A percentile compares a stretch with the other conserved stretches of the same genome.
Evolutionary conservation across 2,329 filamentous ascomycete genomes (phyloP).

Genomic region (Zalaria obscura): DNA sequence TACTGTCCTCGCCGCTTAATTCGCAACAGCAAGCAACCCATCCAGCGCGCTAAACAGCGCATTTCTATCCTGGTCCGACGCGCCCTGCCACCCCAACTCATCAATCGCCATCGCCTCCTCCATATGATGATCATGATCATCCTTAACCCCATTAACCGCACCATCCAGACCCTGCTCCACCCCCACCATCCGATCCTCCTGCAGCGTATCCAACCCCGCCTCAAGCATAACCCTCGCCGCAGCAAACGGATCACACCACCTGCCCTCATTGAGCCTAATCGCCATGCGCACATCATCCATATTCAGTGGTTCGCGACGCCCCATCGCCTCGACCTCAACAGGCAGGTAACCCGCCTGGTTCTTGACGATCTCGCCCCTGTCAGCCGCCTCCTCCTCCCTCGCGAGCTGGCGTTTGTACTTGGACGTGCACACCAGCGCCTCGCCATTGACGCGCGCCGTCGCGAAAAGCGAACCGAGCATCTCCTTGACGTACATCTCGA

Average conservation of each 20-base stretch:
- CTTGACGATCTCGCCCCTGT: slow-evolving; percentile 58
- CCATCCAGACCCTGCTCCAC: slow-evolving; percentile 2
- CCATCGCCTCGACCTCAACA: slow-evolving; percentile 63
- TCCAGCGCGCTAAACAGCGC: slow-evolving; percentile 23
- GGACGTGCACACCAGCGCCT: slow-evolving; percentile 54
- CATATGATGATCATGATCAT: slow-evolving; percentile 10
- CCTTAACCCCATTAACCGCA: slow-evolving; percentile 9
- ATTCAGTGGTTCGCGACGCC: slow-evolving; percentile 55
- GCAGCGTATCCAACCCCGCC: slow-evolving; percentile 36
- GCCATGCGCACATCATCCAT: slow-evolving; percentile 68
- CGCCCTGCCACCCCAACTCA: slow-evolving; percentile 25
- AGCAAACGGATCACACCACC: slow-evolving; percentile 56
- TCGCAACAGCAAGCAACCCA: slow-evolving; percentile 18
- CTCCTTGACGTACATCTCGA: slow-evolving; percentile 50
- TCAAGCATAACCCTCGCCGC: slow-evolving; percentile 60
- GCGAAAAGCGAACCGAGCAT: slow-evolving; percentile 40
- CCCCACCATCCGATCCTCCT: slow-evolving; percentile 5
- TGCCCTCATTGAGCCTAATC: slow-evolving; percentile 57
- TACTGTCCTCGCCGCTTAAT: background rate
- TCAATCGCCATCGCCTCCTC: slow-evolving; percentile 22
- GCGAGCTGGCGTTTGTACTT: slow-evolving; percentile 63
- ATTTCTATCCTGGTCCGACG: slow-evolving; percentile 12
- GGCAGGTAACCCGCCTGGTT: slow-evolving; percentile 69
- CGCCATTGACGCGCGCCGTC: slow-evolving; percentile 41
- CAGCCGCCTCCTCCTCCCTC: slow-evolving; percentile 58